Base-by-base conservation (phyloP, 495 filamentous ascomycete species). In the Lasiosphaeria hispida region DNA sequence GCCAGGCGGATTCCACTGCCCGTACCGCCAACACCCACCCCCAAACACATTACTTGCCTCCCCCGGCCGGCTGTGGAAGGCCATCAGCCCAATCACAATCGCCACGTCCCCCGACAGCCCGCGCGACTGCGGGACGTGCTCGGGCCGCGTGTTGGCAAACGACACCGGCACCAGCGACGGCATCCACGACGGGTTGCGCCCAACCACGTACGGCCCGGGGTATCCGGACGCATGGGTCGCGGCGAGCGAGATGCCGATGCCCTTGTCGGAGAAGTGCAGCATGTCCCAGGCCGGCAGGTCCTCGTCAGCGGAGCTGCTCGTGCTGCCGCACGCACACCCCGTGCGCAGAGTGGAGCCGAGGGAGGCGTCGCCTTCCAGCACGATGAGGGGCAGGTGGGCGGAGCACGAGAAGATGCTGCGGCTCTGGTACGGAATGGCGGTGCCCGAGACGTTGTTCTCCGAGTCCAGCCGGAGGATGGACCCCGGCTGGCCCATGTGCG, bases 391-490 rank as follows among this genome's bases (percentile, higher is more conserved):
- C 4, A 73, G 55, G 6, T 62, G 65, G 0, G 70, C 39, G n/a
- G 64, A 72, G 57, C 72, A 73, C 17, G 71, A 57, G 41, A 73
- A 72, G 4, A 73, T 55, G 23, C 64, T 67, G 9, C 60, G 53
- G 6, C 50, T 37, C 5, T 40, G 54, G 64, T 68, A 63, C 17
- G 35, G 36, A 3, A 18, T 39, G 0, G 56, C 48, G 15, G 36
- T 51, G 1, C 55, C 55, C 5, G n/a, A 15, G 9, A 49, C 10
- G 10, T 9, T 7, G 15, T 13, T 23, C 3, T 15, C 55, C 10
- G 57, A 42, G 40, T 58, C 14, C 15, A 14, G n/a, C 4, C 34
- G 13, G 10, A 48, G 40, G 37, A 72, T 66, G 18, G 34, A 10
- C 15, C 71, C 70, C 1, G 19, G 13, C 1, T 15, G 3, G 30